Conservation (phyloP, 2,329 filamentous ascomycete genomes). For the Epicoccum nigrum region DNA sequence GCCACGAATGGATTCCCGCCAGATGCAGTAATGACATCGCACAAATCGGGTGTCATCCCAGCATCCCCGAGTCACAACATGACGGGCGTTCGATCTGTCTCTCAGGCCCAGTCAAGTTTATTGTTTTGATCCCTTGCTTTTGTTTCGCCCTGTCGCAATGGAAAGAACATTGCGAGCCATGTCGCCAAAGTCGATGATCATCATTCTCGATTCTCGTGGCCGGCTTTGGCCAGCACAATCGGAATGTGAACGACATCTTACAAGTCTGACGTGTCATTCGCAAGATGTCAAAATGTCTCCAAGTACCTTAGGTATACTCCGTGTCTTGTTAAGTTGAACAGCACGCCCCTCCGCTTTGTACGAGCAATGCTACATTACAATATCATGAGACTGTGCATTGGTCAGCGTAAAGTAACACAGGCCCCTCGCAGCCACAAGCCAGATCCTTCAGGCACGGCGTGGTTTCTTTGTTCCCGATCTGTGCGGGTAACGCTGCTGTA, state of each 20-base stretch:
- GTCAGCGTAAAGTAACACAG: too few relatives aligned
- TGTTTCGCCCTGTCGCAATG: slow-evolving; percentile 17
- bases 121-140: slow-evolving; percentile 21
- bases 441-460: not conserved
- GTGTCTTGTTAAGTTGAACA: not conserved
- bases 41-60: slow-evolving; percentile 24
- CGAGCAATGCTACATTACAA: not conserved
- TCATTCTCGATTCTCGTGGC: slow-evolving; percentile 6
- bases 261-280: slow-evolving; percentile 6
- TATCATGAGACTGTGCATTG: not conserved
- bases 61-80: slow-evolving; percentile 27
- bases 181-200: slow-evolving; percentile 1
- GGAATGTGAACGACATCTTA: slow-evolving; percentile 24
- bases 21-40: slow-evolving; percentile 15
- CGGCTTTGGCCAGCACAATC: slow-evolving; percentile 13
- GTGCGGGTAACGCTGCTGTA: slow-evolving; percentile 6
- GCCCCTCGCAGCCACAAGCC: too few relatives aligned
- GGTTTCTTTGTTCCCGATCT: not conserved
- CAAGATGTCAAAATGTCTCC: too few relatives aligned
- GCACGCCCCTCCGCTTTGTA: not conserved
- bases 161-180: slow-evolving; percentile 5
- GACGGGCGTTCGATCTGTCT: slow-evolving; percentile 9
- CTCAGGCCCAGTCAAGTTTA: not conserved
- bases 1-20: slow-evolving; percentile 6
- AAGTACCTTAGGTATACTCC: not conserved